Base-by-base conservation (phyloP, 441 rosid genomes). In the Manihot esculenta region DNA sequence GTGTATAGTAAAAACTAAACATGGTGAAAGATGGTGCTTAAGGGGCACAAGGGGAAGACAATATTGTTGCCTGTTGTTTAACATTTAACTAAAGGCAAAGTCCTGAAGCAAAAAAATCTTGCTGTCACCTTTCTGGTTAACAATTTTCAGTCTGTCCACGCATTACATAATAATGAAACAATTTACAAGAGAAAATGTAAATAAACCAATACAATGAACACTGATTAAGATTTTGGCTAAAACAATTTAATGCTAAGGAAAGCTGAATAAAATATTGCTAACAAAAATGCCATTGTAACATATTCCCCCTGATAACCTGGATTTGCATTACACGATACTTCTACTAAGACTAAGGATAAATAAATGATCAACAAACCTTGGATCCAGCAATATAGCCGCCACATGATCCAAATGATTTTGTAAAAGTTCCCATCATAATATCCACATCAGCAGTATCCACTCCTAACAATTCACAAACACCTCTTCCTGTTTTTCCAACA, bases 391-490 rank as follows among this genome's bases (percentile, higher is more conserved):
- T 88, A 70, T 90, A 93, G 64, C 97, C 97, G 65, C 98, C 98
- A 74, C 89, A 90, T 51, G 98, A 93, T 49, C 93, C 98, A 74
- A 93, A 93, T 35, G 98, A 90, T 78, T 93, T 93, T 7, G 97
- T 84, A 78, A 93, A 93, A 79, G 97, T 93, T 88, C 98, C 97
- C 98, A 93, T 93, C 98, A 93, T 93, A 64, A 93, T 50, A 79
- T 93, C 98, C 72, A 92, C 90, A 77, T 90, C 94, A 58, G 89
- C 87, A 49, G 98, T 79, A 74, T 90, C 88, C 54, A 92, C 97
- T 62, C 94, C 96, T 55, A 93, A 80, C 65, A 89, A 95, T 68
- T 90, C 98, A 72, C 98, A 93, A 76, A 93, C 95, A 30, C 98
- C 98, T 74, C 88, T 86, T 62, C 97, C 97, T 9, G 93, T 81